Percentiles rank a stretch among this genome's conserved stretches.
Evolutionary conservation across 2,329 filamentous ascomycete species (phyloP).

Genomic region (Dactylellina cionopaga): DNA sequence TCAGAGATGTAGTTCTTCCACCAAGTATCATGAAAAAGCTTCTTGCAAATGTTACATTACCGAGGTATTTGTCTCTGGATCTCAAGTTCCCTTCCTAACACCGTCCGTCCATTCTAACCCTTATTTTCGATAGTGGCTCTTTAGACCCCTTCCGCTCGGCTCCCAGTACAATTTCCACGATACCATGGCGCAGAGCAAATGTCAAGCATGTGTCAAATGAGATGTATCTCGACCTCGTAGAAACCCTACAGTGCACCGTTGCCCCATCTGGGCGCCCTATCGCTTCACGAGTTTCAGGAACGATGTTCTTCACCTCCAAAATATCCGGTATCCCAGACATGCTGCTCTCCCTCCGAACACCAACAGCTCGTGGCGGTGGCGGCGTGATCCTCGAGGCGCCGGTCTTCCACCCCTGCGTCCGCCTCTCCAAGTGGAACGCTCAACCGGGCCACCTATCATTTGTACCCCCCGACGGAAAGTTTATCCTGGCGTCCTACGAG

Average conservation of each 20-base stretch:
- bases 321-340: constrained; percentile 94
- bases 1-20: constrained; percentile 90
- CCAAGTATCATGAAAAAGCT: constrained; percentile 90
- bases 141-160: constrained; percentile 60
- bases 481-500: constrained; percentile 92
- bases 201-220: constrained; percentile 97
- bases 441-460: constrained; percentile 92
- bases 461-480: constrained; percentile 91
- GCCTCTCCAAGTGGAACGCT: constrained; percentile 88
- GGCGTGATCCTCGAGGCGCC: constrained; percentile 75
- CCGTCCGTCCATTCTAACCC: neutral
- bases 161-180: constrained; percentile 62
- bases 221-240: constrained; percentile 93
- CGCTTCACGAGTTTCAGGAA: constrained; percentile 86
- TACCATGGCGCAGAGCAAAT: constrained; percentile 91
- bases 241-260: constrained; percentile 85
- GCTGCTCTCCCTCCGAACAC: constrained; percentile 79
- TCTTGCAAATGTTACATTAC: constrained; percentile 84
- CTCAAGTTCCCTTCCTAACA: neutral
- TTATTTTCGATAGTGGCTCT: constrained; percentile 59
- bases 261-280: constrained; percentile 89
- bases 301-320: constrained; percentile 93
- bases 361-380: constrained; percentile 66
- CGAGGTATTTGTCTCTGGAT: constrained; percentile 69
- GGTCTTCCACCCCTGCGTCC: constrained; percentile 95